Evolutionary conservation across 805 yeast species (phyloP), one percentile per base, ranked within the genome.

Genomic region (Candida palmyrensis): DNA sequence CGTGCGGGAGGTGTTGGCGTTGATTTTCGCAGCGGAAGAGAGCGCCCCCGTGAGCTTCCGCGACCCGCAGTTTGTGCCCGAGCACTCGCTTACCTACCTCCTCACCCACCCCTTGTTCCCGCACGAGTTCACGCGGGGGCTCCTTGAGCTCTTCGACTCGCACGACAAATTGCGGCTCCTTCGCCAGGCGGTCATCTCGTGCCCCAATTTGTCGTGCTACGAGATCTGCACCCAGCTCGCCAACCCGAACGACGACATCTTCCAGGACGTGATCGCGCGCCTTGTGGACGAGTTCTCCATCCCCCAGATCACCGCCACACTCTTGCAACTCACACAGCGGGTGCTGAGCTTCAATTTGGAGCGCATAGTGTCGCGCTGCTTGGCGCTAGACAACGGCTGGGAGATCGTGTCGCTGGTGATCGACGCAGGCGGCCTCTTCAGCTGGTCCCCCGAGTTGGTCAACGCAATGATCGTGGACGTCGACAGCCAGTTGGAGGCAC

Each of bases 61-160:
- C 32, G 40, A 40, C 42, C 50, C 38, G 33, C 38, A 7, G 37
- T 65, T 68, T 36, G 45, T 71, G 22, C 76, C 92, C 32, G 78
- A 79, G 46, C 59, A 59, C 30, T 66, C 87, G 2, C 56, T 86
- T 30, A 73, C 82, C 1, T 89, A 85, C 49, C 66, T 89, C 21
- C 66, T 90, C 41, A 83, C 96, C 2, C 95, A 90, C 60, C 96
- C 96, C 12, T 60, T 86, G 13, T 88, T 82, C 57, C 96, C 97
- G 7, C 55, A 64, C 11, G 59, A 67, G 13, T 72, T 68, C 39
- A 66, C 85, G 7, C 56, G 60, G 4, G 78, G 77, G 2, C 53
- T 89, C 28, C 57, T 90, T 27, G 49, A 64, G 11, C 61, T 86
- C 18, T 67, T 69, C 29, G 41, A 50, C 15, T 32, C 46, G 10